Base-by-base conservation (phyloP, 371 early-diverging fungal genomes). In the Rhizopus sp. region DNA sequence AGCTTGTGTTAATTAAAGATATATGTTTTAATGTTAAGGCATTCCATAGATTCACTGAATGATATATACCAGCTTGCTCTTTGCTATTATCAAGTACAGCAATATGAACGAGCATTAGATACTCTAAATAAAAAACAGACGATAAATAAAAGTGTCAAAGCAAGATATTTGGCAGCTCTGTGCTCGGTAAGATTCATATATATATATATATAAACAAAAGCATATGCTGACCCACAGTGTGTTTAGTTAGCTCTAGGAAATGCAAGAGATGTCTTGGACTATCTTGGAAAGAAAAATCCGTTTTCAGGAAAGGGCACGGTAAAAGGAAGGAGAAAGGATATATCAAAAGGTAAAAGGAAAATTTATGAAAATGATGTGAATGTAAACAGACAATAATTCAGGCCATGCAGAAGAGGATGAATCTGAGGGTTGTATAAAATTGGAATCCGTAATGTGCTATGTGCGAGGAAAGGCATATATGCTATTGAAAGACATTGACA, bases 371-470 rank as follows among this genome's bases (percentile, higher is more conserved):
- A 23, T 23, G 38, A 40, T 53, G 30, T 32, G 12, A 3, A 42
- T 6, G 5, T 17, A 42, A 23, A 23, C 23, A 23, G 23, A 23
- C 23, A 46, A 5, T 15, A 29, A 12, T 46, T 15, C 23, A 59
- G 47, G 17, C 42, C 10, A 30, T 34, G 12, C 16, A 16, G 16
- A 61, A 8, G 44, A 45, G 23, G 55, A 63, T 12, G 42, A 31
- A 7, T 13, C 4, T 7, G 63, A 62, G 12, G 46, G 53, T 3
- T 42, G 51, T 31, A 37, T 63, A 3, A 62, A 88, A 83, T 61
- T 86, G 32, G 86, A 84, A 62, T 73, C 90, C n/a, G 69, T 78
- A 7, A 78, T 88, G 77, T 84, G 81, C 41, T 87, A 80, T 63
- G 75, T 86, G 5, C 72, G 85, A 54, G 92, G 90, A 37, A 55